Evolutionary conservation across 2,329 filamentous ascomycete species (phyloP).

Genomic region (Diaporthe eres): DNA sequence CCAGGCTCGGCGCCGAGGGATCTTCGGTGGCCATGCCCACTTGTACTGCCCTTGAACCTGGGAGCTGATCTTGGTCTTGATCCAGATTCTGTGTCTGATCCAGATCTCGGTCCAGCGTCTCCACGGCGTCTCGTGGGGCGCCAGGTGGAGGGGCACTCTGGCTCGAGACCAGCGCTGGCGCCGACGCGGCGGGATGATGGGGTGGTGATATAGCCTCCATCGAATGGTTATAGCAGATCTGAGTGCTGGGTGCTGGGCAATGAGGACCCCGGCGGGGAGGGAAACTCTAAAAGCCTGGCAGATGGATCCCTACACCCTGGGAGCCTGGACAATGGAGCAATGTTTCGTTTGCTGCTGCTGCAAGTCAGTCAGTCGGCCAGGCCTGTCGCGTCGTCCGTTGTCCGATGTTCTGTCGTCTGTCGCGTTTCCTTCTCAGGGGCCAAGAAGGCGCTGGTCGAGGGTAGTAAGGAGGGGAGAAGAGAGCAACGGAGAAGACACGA

Average conservation of each 20-base stretch:
- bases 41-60: constrained; percentile 5
- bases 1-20: constrained; percentile 45
- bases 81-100: not conserved
- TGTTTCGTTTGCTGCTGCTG: constrained; percentile 6
- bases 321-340: constrained; percentile 3
- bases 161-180: constrained; percentile 29
- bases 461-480: not conserved
- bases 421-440: constrained; percentile 10
- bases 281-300: constrained; percentile 11
- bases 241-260: not conserved
- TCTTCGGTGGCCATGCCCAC: constrained; percentile 13
- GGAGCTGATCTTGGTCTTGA: not conserved
- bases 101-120: not conserved
- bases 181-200: not conserved
- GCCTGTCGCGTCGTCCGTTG: not conserved
- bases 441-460: not conserved
- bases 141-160: constrained; percentile 29
- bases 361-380: not conserved
- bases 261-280: not conserved
- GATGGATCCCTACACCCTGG: constrained; percentile 29
- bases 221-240: not conserved
- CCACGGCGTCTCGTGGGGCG: not conserved
- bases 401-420: not conserved
- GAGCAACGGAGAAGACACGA: not conserved
- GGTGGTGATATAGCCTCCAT: constrained; percentile 31